phyloP scores from a whole-genome alignment of 192 early-diverging fungal species.

The Cladochytrium replicatum region DNA sequence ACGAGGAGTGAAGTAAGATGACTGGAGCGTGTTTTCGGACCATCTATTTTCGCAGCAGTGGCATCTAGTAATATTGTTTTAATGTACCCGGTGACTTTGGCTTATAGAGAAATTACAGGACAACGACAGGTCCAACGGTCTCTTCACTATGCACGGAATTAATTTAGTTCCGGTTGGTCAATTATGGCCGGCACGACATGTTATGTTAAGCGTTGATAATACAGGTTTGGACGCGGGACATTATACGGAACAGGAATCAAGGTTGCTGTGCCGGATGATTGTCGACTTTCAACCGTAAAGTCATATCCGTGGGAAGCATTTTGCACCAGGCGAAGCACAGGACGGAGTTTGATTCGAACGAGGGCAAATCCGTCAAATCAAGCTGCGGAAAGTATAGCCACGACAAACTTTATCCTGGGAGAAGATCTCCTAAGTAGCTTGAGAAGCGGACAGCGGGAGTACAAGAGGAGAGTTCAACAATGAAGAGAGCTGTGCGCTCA shows the following conservation, averaged over 20 bases:
- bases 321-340: too few relatives aligned
- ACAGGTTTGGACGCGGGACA: slow-evolving; percentile 16
- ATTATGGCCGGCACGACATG: neutral
- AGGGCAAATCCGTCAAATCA: too few relatives aligned
- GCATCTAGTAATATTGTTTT: slow-evolving; percentile 59
- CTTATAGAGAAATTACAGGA: slow-evolving; percentile 12
- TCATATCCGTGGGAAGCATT: too few relatives aligned
- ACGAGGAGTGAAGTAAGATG: slow-evolving; percentile 14
- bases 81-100: neutral
- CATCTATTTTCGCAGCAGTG: slow-evolving; percentile 64
- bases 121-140: slow-evolving; percentile 31
- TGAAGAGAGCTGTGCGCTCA: too few relatives aligned
- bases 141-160: slow-evolving; percentile 58
- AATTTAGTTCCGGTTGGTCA: slow-evolving; percentile 76
- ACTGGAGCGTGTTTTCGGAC: slow-evolving; percentile 36
- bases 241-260: slow-evolving; percentile 63
- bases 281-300: too few relatives aligned
- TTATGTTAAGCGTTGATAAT: neutral
- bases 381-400: too few relatives aligned
- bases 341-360: too few relatives aligned
- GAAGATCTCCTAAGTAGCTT: too few relatives aligned
- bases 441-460: too few relatives aligned
- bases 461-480: too few relatives aligned
- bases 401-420: too few relatives aligned
- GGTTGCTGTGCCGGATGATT: slow-evolving; percentile 69